Conservation (phyloP, 1,284 basidiomycete species). For the Ustilago sp. region DNA sequence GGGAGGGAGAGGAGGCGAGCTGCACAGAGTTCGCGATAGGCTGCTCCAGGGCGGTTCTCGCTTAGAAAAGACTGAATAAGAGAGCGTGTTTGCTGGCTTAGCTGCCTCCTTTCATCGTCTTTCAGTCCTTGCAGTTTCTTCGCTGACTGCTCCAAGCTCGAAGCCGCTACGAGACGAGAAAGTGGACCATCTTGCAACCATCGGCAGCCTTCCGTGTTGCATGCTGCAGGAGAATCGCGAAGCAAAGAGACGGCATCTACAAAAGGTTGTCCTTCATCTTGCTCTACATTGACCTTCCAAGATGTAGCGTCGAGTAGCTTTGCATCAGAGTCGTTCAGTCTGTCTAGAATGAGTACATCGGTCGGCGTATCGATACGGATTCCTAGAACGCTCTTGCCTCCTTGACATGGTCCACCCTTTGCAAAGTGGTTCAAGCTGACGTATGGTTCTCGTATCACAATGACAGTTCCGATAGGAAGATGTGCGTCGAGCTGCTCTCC, state of each 20-base stretch:
- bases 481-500: constrained; percentile 40
- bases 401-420: constrained; percentile 58
- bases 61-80: constrained; percentile 32
- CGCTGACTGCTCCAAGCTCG: not conserved
- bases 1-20: constrained; percentile 29
- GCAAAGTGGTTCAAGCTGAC: constrained; percentile 60
- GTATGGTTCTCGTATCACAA: constrained; percentile 66
- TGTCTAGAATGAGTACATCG: constrained; percentile 59
- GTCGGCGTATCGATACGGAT: constrained; percentile 66
- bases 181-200: constrained; percentile 60
- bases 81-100: constrained; percentile 17
- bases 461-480: constrained; percentile 59
- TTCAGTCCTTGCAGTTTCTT: not conserved
- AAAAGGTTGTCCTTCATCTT: constrained; percentile 17
- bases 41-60: constrained; percentile 45
- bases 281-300: constrained; percentile 35
- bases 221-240: constrained; percentile 17
- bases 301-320: constrained; percentile 19
- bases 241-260: constrained; percentile 10
- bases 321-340: constrained; percentile 16
- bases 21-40: constrained; percentile 46
- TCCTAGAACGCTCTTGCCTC: constrained; percentile 55
- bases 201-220: constrained; percentile 41
- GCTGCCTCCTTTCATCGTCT: not conserved
- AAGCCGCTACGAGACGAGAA: constrained; percentile 23